A percentile compares a stretch with the other conserved stretches of the same genome.
phyloP scores from a whole-genome alignment of 306 rosid species.

The Cicer chorassanicum region DNA sequence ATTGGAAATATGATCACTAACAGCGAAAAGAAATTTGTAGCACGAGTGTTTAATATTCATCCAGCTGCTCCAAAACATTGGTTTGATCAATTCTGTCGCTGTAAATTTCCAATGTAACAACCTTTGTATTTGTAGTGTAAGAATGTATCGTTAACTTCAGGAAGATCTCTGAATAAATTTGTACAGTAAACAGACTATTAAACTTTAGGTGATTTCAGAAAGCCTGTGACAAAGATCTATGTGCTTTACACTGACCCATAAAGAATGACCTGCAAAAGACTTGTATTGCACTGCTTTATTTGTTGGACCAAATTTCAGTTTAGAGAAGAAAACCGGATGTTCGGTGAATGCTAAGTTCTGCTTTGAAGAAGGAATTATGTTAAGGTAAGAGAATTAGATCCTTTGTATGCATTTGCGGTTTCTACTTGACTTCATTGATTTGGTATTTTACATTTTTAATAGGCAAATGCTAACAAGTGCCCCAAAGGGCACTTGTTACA shows the following conservation, averaged over 20 bases:
- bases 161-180: slow-evolving; percentile 1
- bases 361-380: slow-evolving; percentile 3
- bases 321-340: slow-evolving; percentile 1
- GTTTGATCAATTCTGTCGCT: slow-evolving; percentile 55
- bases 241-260: not conserved
- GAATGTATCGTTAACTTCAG: not conserved
- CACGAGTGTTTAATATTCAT: slow-evolving; percentile 54
- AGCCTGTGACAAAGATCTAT: slow-evolving; percentile 7
- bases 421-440: not conserved
- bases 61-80: slow-evolving; percentile 74
- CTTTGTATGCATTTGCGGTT: not conserved
- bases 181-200: slow-evolving; percentile 10
- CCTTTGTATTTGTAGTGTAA: not conserved
- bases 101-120: slow-evolving; percentile 13
- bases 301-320: slow-evolving; percentile 19
- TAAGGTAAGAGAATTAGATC: not conserved
- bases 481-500: too few species aligned
- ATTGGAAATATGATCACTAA: slow-evolving; percentile 58
- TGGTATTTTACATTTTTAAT: not conserved
- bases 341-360: not conserved
- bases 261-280: not conserved
- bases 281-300: not conserved
- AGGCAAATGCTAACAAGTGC: too few species aligned
- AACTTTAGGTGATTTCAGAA: not conserved
- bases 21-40: slow-evolving; percentile 56